phyloP scores from a whole-genome alignment of 2,329 filamentous ascomycete genomes.

The Coniochaeta sp. region DNA sequence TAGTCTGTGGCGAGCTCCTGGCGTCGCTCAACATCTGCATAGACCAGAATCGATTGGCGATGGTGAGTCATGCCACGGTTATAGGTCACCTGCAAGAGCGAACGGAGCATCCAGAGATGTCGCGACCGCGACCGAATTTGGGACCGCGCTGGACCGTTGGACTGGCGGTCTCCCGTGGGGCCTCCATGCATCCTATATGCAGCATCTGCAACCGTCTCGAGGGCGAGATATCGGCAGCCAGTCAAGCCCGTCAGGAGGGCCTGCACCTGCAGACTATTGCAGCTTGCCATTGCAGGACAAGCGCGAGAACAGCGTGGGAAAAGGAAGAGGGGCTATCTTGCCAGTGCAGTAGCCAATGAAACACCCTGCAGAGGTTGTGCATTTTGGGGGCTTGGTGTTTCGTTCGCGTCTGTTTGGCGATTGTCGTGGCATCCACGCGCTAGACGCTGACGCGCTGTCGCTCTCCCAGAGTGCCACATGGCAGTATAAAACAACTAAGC shows the following conservation, averaged over 20 bases:
- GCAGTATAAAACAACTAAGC: background rate
- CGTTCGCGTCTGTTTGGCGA: constrained; percentile 3
- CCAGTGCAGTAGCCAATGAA: background rate
- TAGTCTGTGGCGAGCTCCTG: constrained; percentile 6
- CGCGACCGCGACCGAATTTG: constrained; percentile 11
- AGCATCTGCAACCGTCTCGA: constrained; percentile 15
- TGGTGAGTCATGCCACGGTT: constrained; percentile 20
- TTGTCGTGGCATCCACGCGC: constrained; percentile 1
- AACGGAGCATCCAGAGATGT: constrained; percentile 4
- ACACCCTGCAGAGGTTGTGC: background rate
- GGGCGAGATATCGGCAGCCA: constrained; percentile 12
- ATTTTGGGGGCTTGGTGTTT: background rate
- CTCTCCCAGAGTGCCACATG: background rate
- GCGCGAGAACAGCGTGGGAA: constrained; percentile 15
- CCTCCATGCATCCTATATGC: constrained; percentile 15
- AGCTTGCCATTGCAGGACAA: constrained; percentile 8
- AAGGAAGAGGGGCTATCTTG: constrained; percentile 1
- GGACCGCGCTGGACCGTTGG: constrained; percentile 16
- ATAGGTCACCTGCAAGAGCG: constrained; percentile 10
- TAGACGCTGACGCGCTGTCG: constrained; percentile 1
- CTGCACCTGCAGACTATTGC: constrained; percentile 11
- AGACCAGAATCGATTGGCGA: constrained; percentile 18
- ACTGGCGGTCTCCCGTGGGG: constrained; percentile 15
- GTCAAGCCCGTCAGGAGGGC: constrained; percentile 5
- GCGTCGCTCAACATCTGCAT: constrained; percentile 14